phyloP scores from a whole-genome alignment of 2,329 filamentous ascomycete genomes.

The Coniochaeta sp. region DNA sequence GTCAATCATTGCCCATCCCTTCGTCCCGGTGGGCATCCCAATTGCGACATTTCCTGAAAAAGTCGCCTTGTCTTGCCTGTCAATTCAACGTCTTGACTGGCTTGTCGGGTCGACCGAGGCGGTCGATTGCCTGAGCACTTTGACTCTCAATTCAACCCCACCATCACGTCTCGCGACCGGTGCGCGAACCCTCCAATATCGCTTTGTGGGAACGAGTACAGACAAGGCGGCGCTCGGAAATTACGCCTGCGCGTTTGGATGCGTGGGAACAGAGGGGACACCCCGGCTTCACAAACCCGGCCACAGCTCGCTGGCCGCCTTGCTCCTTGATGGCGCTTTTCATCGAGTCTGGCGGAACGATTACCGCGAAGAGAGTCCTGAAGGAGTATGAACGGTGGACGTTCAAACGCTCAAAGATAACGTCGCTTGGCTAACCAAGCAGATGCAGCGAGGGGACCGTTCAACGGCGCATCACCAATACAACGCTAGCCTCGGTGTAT shows the following conservation, averaged over 20 bases:
- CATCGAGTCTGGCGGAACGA: no score
- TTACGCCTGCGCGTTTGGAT: not conserved
- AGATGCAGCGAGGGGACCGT: not conserved
- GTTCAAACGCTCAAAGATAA: not conserved
- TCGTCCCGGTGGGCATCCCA: not conserved
- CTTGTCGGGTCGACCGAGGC: no score
- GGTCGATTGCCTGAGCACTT: no score
- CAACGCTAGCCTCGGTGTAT: not conserved
- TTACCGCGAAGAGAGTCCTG: no score
- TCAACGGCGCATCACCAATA: not conserved
- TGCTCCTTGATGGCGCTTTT: not conserved
- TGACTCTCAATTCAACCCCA: not conserved
- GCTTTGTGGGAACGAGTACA: not conserved
- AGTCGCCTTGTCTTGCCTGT: not conserved
- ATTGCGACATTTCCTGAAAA: not conserved
- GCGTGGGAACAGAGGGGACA: no score
- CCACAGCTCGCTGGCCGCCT: not conserved
- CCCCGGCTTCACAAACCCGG: not conserved
- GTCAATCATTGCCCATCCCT: not conserved
- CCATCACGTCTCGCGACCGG: not conserved
- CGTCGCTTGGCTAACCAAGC: not conserved
- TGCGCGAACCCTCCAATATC: not conserved
- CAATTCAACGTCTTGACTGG: no score
- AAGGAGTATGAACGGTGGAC: no score
- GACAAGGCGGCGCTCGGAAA: not conserved